Percentiles rank a stretch among this genome's conserved stretches.
phyloP scores from a whole-genome alignment of 768 basidiomycete genomes.

The Collybiopsis confluens region DNA sequence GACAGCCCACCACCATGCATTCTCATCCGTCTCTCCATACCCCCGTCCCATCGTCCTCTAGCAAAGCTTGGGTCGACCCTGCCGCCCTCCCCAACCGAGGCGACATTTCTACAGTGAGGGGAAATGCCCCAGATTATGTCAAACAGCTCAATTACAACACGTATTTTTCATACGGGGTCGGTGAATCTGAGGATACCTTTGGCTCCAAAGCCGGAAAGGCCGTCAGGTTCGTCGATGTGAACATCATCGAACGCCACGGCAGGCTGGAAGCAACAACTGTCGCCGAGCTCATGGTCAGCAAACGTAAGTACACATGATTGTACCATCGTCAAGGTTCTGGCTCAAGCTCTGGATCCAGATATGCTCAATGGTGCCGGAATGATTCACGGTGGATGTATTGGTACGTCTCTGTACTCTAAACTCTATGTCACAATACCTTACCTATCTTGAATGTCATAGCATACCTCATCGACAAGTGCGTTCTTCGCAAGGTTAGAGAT shows the following conservation, averaged over 20 bases:
- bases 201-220: conserved; percentile 57
- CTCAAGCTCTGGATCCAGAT: conserved; percentile 28
- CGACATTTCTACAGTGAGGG: conserved; percentile 52
- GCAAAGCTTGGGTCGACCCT: conserved; percentile 63
- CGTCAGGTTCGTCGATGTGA: conserved; percentile 59
- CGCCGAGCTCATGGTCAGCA: conserved; percentile 59
- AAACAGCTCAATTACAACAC: conserved; percentile 69
- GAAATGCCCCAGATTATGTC: conserved; percentile 57
- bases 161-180: conserved; percentile 68
- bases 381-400: conserved; percentile 56
- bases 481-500: conserved; percentile 1
- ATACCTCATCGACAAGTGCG: conserved; percentile 71
- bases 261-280: conserved; percentile 57
- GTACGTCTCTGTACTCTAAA: too few species aligned
- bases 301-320: conserved; percentile 38
- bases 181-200: conserved; percentile 50
- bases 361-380: conserved; percentile 77
- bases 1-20: conserved; percentile 3
- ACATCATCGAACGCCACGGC: conserved; percentile 42
- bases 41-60: conserved; percentile 9
- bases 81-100: conserved; percentile 53
- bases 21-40: neutral
- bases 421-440: too few species aligned
- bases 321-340: too few species aligned
- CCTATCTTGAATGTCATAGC: conserved; percentile 30